phyloP scores from a whole-genome alignment of 2,329 filamentous ascomycete genomes.

The Diaporthe citriasiana region DNA sequence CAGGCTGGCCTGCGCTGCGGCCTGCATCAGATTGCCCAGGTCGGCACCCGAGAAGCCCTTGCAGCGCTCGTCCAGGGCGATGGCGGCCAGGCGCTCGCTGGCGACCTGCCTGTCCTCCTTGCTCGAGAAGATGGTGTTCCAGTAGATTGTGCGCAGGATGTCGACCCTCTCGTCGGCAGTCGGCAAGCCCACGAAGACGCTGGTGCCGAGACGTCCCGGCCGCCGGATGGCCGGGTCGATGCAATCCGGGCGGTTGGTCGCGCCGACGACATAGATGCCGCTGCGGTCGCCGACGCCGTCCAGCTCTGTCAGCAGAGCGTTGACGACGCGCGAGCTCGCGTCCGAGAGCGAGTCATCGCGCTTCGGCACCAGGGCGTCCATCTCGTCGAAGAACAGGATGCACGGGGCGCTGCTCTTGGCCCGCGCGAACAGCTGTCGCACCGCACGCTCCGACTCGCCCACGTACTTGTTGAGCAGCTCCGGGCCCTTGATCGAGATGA shows the following conservation, averaged over 20 bases:
- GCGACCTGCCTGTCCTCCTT: constrained; percentile 45
- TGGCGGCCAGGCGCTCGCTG: constrained; percentile 61
- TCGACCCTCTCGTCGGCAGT: constrained; percentile 82
- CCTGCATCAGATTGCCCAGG: constrained; percentile 65
- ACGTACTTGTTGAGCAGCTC: constrained; percentile 98
- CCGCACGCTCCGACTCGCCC: constrained; percentile 93
- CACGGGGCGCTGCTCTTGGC: constrained; percentile 90
- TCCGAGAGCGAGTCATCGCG: constrained; percentile 82
- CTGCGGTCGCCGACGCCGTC: constrained; percentile 85
- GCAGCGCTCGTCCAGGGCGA: constrained; percentile 79
- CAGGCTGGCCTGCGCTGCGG: constrained; percentile 56
- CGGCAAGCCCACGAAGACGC: constrained; percentile 91
- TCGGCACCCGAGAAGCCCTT: constrained; percentile 82
- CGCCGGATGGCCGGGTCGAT: constrained; percentile 96
- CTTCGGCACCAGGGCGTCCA: constrained; percentile 91
- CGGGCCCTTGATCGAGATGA: constrained; percentile 97
- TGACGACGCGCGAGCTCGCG: constrained; percentile 89
- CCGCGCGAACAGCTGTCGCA: constrained; percentile 91
- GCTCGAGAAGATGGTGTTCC: constrained; percentile 65
- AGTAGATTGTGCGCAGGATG: constrained; percentile 80
- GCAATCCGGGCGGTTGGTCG: constrained; percentile 95
- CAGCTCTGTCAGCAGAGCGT: constrained; percentile 93
- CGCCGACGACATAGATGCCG: constrained; percentile 94
- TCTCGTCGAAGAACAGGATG: constrained; percentile 97
- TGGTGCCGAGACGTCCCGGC: constrained; percentile 87